Evolutionary conservation across 2,329 filamentous ascomycete genomes (phyloP), one percentile per base, ranked within the genome.

Genomic region (Scytalidium sp.): DNA sequence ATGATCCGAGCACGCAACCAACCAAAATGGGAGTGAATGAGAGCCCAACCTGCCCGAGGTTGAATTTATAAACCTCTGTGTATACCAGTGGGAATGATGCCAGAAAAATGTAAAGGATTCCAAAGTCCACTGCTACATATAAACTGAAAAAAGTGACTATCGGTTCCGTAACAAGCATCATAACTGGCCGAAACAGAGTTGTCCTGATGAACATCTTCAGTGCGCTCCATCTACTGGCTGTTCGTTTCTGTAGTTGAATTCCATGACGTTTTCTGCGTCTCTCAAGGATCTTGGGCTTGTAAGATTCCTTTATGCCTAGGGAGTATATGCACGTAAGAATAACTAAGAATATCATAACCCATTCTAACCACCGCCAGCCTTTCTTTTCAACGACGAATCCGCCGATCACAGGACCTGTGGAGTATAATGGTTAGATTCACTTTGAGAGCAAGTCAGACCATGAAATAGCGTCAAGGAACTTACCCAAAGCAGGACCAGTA

Each of bases 161-260:
- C 2, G 83, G 82, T 56, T 87, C 84, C 1, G 76, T 76, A 40
- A 82, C 60, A 7, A 87, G 70, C 72, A 88, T 83, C 43, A 75
- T 72, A 1, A 83, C 19, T 0, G 81, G 81, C 10, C 50, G 49
- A 15, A 57, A 42, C 19, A 59, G 42, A 10, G 45, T 55, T 39
- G 68, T 59, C 20, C 63, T 63, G 13, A 67, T 51, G 45, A 75
- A 56, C 63, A 2, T 53, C 45, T 0, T 49, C 20, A 45, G 23
- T 19, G 43, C 41, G 4, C 43, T 20, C n/a, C 29, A 19, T 22
- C 46, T 19, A 21, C n/a, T 17, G 36, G 25, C 17, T 20, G 20
- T 6, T 11, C 9, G 3, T 15, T 10, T 17, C 22, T 42, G 4
- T 46, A 25, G 15, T 39, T 13, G 21, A 20, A 41, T 19, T 8